A percentile compares a stretch with the other conserved stretches of the same genome.
phyloP scores from a whole-genome alignment of 148 eudicot species.

The Rhododendron kiyosumense region DNA sequence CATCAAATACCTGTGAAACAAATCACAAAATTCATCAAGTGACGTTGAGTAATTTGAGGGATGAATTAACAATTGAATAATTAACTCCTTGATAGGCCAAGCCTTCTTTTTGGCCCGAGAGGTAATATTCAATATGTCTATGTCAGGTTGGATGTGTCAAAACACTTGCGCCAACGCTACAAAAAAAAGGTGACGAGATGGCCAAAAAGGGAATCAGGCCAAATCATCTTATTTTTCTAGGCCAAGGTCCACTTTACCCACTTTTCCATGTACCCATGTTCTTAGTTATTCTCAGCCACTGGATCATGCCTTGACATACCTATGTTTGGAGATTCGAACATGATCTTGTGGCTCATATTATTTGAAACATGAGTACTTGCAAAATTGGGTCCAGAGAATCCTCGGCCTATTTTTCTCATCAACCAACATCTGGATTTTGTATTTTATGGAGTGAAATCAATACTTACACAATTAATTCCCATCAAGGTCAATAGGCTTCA shows the following conservation, averaged over 20 bases:
- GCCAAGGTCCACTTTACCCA: not conserved
- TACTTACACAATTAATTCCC: not conserved
- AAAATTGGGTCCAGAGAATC: not conserved
- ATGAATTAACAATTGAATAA: not conserved
- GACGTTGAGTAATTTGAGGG: not conserved
- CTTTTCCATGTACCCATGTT: not conserved
- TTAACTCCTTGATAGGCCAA: not conserved
- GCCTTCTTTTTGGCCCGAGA: not conserved
- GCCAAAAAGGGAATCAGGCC: not conserved
- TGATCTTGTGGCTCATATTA: not conserved
- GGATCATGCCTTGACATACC: not conserved
- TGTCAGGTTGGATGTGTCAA: not conserved
- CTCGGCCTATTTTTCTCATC: not conserved
- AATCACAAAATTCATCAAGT: constrained; percentile 2
- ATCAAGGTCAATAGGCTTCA: not conserved
- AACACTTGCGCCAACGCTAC: not conserved
- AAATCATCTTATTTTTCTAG: not conserved
- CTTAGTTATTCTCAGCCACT: not conserved
- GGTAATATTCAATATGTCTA: not conserved
- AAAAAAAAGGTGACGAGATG: not conserved
- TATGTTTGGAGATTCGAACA: not conserved
- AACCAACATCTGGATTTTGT: not conserved
- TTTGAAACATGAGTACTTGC: not conserved
- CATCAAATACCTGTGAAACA: constrained; percentile 56
- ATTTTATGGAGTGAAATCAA: not conserved